A percentile compares a stretch with the other conserved stretches of the same genome.
phyloP scores from a whole-genome alignment of 345 rosid species.

The Hibiscus mutabilis region DNA sequence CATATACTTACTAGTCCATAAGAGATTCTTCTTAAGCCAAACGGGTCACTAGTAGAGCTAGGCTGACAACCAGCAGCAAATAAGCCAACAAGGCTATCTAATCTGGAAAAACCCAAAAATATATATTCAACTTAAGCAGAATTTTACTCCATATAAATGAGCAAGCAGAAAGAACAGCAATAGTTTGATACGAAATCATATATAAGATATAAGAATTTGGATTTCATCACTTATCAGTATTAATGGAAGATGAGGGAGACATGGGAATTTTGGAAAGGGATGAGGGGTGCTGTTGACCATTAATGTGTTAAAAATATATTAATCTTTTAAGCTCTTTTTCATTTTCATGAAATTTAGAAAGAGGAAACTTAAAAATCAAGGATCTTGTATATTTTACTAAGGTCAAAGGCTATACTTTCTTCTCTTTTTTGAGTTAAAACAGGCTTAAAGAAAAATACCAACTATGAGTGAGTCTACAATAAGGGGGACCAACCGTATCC shows the following conservation, averaged over 20 bases:
- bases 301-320: neutral
- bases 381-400: neutral
- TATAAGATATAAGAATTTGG: neutral
- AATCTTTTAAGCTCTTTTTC: neutral
- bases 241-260: neutral
- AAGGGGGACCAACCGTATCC: no score
- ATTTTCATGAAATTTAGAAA: neutral
- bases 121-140: slow-evolving; percentile 12
- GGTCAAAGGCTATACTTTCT: neutral
- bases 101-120: slow-evolving; percentile 33
- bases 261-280: neutral
- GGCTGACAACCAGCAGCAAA: slow-evolving; percentile 99
- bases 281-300: neutral
- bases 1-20: slow-evolving; percentile 75
- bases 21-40: slow-evolving; percentile 89
- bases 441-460: no score
- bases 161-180: neutral
- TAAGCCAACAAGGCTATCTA: slow-evolving; percentile 91
- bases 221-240: neutral
- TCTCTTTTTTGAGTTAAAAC: no score
- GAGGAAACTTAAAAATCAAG: neutral
- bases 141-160: neutral
- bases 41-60: slow-evolving; percentile 87
- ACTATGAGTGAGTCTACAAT: no score
- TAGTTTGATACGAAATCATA: neutral